phyloP scores from a whole-genome alignment of 2,329 filamentous ascomycete species.

The Cylindrodendrum hubeiense region DNA sequence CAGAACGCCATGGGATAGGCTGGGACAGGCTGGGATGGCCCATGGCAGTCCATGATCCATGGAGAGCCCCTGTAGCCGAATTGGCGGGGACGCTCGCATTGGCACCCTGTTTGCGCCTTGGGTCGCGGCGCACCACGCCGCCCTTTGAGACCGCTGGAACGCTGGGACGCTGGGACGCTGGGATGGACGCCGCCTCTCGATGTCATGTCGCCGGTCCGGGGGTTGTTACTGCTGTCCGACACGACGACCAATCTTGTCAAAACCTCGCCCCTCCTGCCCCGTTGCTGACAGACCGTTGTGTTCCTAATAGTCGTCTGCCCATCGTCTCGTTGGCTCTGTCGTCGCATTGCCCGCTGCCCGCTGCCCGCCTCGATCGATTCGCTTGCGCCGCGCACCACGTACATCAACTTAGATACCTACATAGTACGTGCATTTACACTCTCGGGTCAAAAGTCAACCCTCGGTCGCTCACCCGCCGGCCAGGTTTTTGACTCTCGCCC shows the following conservation, averaged over 20 bases:
- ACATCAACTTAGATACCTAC: background rate
- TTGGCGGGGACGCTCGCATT: constrained; percentile 24
- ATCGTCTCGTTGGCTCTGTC: constrained; percentile 34
- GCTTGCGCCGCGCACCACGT: background rate
- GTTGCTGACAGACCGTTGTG: constrained; percentile 35
- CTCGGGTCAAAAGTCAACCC: background rate
- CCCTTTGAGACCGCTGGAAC: constrained; percentile 14
- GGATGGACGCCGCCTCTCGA: constrained; percentile 13
- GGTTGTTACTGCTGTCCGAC: constrained; percentile 11
- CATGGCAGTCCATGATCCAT: background rate
- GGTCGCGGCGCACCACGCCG: constrained; percentile 15
- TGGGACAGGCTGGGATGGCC: background rate
- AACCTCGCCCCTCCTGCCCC: constrained; percentile 24
- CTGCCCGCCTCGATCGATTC: constrained; percentile 11
- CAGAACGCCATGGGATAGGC: constrained; percentile 1
- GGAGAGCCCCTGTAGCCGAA: constrained; percentile 17
- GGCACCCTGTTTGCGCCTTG: constrained; percentile 18
- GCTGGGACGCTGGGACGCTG: constrained; percentile 9
- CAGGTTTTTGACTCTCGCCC: constrained; percentile 25
- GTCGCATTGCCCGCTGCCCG: constrained; percentile 20
- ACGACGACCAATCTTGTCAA: constrained; percentile 32
- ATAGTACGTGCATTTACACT: constrained; percentile 11
- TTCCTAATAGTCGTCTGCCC: constrained; percentile 28
- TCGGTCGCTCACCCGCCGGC: constrained; percentile 29
- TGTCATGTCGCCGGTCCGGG: constrained; percentile 7